Conservation (phyloP, 257 asterid genomes). For the Hygrophila difformis region DNA sequence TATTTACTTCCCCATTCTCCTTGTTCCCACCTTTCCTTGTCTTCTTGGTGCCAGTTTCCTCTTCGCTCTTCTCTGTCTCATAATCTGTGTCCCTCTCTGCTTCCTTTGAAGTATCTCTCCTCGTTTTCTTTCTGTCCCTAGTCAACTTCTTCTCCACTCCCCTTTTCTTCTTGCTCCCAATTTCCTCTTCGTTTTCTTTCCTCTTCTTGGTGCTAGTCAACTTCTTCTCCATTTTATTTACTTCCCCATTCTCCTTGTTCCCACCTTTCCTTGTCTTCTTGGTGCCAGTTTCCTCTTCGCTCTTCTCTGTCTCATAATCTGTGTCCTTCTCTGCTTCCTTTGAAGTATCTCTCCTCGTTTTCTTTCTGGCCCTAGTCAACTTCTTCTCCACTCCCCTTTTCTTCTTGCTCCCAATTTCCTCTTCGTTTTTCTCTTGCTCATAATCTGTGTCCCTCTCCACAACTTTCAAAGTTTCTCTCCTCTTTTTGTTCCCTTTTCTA, state of each 20-base stretch:
- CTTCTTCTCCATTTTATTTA: neutral
- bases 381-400: conserved; percentile 8
- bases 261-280: neutral
- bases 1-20: conserved; percentile 9
- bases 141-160: conserved; percentile 1
- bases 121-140: too few species aligned
- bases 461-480: too few species aligned
- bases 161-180: conserved; percentile 3
- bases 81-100: neutral
- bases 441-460: too few species aligned
- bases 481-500: too few species aligned
- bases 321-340: neutral
- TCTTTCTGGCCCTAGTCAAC: too few species aligned
- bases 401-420: neutral
- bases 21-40: conserved; percentile 16
- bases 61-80: conserved; percentile 5
- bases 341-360: too few species aligned
- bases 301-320: neutral
- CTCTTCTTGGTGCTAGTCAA: conserved; percentile 13
- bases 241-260: conserved; percentile 14
- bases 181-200: conserved; percentile 3
- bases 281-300: conserved; percentile 12
- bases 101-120: too few species aligned
- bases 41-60: conserved; percentile 15
- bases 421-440: conserved; percentile 3